Base-by-base conservation (phyloP, 257 asterid species). In the Cinchona pubescens region DNA sequence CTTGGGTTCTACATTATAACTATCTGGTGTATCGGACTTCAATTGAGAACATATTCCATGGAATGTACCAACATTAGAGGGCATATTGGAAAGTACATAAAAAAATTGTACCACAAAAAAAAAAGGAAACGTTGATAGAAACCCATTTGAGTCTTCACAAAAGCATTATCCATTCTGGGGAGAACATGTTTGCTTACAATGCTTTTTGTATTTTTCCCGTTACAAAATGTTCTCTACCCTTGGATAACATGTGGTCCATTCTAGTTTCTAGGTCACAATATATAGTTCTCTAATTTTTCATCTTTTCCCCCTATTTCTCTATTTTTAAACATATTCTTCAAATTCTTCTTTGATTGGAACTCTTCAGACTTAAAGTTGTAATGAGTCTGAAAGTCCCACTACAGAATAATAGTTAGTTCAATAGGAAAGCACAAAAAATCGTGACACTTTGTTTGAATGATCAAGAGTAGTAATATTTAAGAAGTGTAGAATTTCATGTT, bases 141-240 rank as follows among this genome's bases (percentile, higher is more conserved):
- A 19, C 25, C 58, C 68, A 72, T n/a, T n/a, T n/a, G n/a, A n/a
- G n/a, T n/a, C 65, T 12, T 32, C 49, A 14, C 18, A 56, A 29
- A 67, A 56, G 4, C 71, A 42, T 76, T 42, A 67, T 76, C 75
- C 49, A 56, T 53, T 56, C 3, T 21, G 21, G 55, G n/a, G 35
- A 71, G 64, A 51, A 74, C 69, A 45, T 27, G 32, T 45, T 46
- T 74, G 32, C 56, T 35, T 38, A n/a, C 60, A 56, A 43, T 67
- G 55, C 71, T 30, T 72, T 65, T 69, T 81, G 70, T 65, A 81
- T 55, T 73, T 77, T 69, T 81, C 85, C 85, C 75, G 67, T 68
- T 76, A 48, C 71, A 32, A 63, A 30, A 35, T 34, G 64, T 55
- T 74, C 56, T 62, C 51, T 14, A 64, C 51, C 51, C 56, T 59